phyloP scores from a whole-genome alignment of 768 basidiomycete species.

The Russula griseocarnosa region DNA sequence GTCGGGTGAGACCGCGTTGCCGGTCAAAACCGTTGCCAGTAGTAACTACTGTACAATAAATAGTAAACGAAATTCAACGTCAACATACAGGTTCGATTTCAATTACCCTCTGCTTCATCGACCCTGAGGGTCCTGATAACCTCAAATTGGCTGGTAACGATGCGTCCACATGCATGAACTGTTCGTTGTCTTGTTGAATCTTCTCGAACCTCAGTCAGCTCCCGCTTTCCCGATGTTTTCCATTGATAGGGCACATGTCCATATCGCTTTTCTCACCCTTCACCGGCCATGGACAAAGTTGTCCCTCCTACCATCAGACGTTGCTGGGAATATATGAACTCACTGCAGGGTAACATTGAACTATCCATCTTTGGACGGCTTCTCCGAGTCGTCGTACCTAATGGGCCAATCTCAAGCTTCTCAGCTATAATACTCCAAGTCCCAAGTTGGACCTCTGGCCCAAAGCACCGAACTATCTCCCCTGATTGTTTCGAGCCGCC shows the following conservation, averaged over 20 bases:
- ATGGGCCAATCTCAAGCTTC: background rate
- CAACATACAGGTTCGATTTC: no score
- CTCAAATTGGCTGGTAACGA: background rate
- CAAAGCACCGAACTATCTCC: background rate
- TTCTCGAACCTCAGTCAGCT: background rate
- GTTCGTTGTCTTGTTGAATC: background rate
- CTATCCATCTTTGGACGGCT: background rate
- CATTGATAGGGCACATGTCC: background rate
- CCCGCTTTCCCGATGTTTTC: background rate
- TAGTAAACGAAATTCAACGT: no score
- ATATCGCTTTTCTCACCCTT: background rate
- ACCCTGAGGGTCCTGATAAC: background rate
- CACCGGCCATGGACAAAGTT: background rate
- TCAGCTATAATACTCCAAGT: conserved; percentile 1
- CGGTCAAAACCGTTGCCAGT: no score
- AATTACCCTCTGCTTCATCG: no score
- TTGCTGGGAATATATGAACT: background rate
- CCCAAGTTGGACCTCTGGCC: background rate
- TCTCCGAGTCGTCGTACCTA: background rate
- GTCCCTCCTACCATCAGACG: background rate
- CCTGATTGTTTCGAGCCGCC: background rate
- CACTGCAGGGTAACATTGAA: background rate
- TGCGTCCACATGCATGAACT: background rate
- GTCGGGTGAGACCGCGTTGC: no score
- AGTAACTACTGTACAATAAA: no score